Evolutionary conservation across 306 rosid genomes (phyloP), one percentile per base, ranked within the genome.

Genomic region (Cicer chorassanicum): DNA sequence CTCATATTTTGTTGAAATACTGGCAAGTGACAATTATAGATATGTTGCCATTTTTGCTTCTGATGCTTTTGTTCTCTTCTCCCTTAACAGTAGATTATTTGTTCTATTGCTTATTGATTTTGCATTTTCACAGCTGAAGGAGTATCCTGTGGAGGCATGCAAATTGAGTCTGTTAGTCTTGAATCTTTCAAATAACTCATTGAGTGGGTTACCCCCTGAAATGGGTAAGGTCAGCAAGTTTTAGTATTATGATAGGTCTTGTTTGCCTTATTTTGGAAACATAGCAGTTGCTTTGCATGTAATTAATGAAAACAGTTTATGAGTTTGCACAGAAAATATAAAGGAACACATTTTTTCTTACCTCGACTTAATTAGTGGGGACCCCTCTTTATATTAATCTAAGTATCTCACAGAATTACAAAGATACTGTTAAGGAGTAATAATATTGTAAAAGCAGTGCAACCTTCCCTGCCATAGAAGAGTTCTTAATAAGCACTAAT

Each of bases 121-220:
- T 74, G 50, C 78, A 41, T 81, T 44, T 57, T 57, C 83, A 77
- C 93, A 93, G 98, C 74, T 93, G 87, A 93, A 91, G 80, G 97
- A 89, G 66, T 93, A 87, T 78, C 98, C 96, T 15, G 94, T 88
- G 74, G 96, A 91, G 84, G 98, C 97, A 60, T 93, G 98, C 84
- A 87, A 86, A 68, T 76, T 93, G 87, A 87, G 39, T 75, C 90
- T 93, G 45, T 83, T 83, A 29, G 86, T 91, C 53, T 81, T 93
- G 76, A 88, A 93, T 85, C 96, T 93, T 80, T 93, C 98, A 73
- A 91, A 93, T 82, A 93, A 93, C 84, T 91, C 98, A 79, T 74
- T 93, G 86, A 86, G 88, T 79, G 96, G 98, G 79, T 81, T 93
- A 79, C 94, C 96, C 24, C 82, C 97, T 48, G 97, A 91, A 86